Percentiles rank a stretch among this genome's conserved stretches.
Evolutionary conservation across 1,139 yeast genomes (phyloP).

Genomic region (Scheffersomyces parashehatae): DNA sequence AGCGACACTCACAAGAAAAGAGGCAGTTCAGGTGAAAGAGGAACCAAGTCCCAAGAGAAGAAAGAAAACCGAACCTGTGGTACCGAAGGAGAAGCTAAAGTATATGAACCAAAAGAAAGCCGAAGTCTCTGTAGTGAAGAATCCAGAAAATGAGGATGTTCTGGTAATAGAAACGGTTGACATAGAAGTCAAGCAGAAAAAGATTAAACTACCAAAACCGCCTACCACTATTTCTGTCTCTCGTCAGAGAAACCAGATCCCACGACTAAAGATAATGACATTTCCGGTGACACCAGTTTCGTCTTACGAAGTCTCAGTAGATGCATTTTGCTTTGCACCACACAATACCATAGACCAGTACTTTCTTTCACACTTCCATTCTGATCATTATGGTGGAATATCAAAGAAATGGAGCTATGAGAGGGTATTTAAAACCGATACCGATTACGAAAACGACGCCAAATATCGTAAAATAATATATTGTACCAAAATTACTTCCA

Average conservation of each 20-base stretch:
- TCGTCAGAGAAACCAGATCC: slow-evolving; percentile 43
- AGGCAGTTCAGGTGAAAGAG: neutral
- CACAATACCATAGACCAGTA: slow-evolving; percentile 50
- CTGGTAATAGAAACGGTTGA: too few species aligned
- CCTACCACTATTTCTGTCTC: slow-evolving; percentile 19
- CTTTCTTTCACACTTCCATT: slow-evolving; percentile 80
- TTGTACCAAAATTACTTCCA: slow-evolving; percentile 70
- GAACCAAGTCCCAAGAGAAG: slow-evolving; percentile 8
- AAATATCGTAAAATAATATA: slow-evolving; percentile 48
- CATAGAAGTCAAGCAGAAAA: slow-evolving; percentile 10
- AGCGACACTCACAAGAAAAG: neutral
- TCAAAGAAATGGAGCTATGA: slow-evolving; percentile 68
- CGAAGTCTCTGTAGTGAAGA: slow-evolving; percentile 12
- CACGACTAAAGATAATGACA: slow-evolving; percentile 52
- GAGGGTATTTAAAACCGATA: slow-evolving; percentile 32
- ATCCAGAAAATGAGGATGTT: slow-evolving; percentile 1
- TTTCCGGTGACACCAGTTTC: slow-evolving; percentile 30
- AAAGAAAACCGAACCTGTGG: slow-evolving; percentile 6
- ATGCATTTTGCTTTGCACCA: slow-evolving; percentile 63
- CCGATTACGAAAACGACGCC: slow-evolving; percentile 42
- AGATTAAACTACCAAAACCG: slow-evolving; percentile 18
- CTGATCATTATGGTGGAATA: slow-evolving; percentile 92
- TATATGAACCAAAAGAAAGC: slow-evolving; percentile 6
- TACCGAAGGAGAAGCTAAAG: neutral
- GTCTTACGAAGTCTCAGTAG: slow-evolving; percentile 53